Base-by-base conservation (phyloP, 2,329 filamentous ascomycete species). In the Fusarium sp. region DNA sequence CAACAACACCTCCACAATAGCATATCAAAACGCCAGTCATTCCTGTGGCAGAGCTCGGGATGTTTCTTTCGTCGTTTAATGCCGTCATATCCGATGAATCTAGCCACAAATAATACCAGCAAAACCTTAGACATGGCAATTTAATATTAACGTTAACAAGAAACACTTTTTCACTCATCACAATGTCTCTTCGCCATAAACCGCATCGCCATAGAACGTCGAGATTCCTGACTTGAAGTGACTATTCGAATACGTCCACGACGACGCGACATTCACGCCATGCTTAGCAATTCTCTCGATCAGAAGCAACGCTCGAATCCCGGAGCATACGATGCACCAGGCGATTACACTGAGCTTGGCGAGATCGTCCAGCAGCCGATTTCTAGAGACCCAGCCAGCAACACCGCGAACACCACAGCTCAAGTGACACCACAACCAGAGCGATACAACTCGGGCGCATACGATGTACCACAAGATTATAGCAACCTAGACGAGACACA, bases 401-500 rank as follows among this genome's bases (percentile, higher is more conserved):
- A 41, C 8, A 24, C 37, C 1, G 23, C n/a, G 10, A 37, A 57
- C 13, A 26, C 43, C 18, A 29, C 43, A 21, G 18, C 28, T 57
- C 61, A 8, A 24, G 28, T 18, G 21, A 31, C 33, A 37, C 13
- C 26, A 3, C 50, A 29, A 18, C 15, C 15, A n/a, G 31, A 35
- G n/a, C 43, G 58, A 55, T 43, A 47, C 49, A 49, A 61, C 29
- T 64, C 69, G 9, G 53, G 68, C 42, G 53, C 68, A 20, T 77
- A 79, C 63, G 61, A 77, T 31, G 63, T 70, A 11, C 76, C 77
- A 5, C 64, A 61, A 39, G 71, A 69, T 6, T 85, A 83, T 61
- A 77, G 69, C 41, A 82, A 84, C 63, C 74, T 85, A 24, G 78
- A 81, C 59, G 85, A 86, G 70, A 63, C 81, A 18, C 46, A 29